Conservation (phyloP, 2,329 filamentous ascomycete species). For the Didymosphaeria variabile region DNA sequence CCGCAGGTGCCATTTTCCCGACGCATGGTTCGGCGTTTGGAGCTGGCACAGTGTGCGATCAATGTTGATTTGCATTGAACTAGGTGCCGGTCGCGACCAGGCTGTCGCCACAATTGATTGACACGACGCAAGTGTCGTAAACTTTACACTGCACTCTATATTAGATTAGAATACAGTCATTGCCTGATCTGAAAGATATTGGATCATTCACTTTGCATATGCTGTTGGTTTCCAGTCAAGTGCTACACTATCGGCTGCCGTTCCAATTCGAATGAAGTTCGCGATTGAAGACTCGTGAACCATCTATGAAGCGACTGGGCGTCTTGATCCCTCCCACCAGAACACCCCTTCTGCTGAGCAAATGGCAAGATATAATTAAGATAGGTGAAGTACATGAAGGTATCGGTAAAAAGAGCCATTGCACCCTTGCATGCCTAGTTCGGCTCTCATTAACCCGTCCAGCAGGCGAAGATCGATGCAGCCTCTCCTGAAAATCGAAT, state of each 20-base stretch:
- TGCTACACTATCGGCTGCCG: background rate
- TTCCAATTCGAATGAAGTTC: background rate
- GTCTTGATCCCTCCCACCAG: background rate
- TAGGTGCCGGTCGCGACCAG: background rate
- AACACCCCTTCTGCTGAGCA: background rate
- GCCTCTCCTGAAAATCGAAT: background rate
- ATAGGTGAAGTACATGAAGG: background rate
- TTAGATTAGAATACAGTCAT: too few species aligned
- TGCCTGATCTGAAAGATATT: too few species aligned
- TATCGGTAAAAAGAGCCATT: background rate
- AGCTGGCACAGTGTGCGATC: slow-evolving; percentile 6
- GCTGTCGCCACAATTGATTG: background rate
- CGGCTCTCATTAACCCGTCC: slow-evolving; percentile 18
- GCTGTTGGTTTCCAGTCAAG: background rate
- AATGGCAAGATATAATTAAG: background rate
- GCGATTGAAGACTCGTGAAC: background rate
- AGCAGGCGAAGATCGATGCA: slow-evolving; percentile 18
- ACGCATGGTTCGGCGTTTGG: background rate
- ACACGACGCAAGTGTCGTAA: background rate
- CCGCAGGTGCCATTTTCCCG: background rate
- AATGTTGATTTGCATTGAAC: background rate
- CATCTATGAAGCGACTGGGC: background rate
- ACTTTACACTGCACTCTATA: background rate
- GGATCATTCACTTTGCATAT: background rate
- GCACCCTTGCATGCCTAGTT: background rate